phyloP scores from a whole-genome alignment of 2,329 filamentous ascomycete species.

The Pyrenophora teres region DNA sequence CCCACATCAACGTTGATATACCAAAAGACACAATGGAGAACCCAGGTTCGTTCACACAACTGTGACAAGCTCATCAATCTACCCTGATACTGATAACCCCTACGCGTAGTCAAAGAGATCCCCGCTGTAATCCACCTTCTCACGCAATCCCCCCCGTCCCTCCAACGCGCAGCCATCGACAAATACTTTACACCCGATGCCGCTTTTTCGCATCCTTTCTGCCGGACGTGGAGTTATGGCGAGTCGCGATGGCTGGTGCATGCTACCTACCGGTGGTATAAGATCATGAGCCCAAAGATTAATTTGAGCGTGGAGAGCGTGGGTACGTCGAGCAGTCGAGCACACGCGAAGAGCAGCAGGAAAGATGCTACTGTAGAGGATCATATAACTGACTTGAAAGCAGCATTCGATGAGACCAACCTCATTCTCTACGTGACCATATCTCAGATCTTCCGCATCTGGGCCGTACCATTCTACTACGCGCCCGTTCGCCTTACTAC shows the following conservation, averaged over 20 bases:
- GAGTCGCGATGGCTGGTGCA: conserved; percentile 70
- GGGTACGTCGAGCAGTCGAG: conserved; percentile 47
- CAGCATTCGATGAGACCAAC: conserved; percentile 70
- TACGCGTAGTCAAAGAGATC: conserved; percentile 61
- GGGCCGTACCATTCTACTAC: conserved; percentile 75
- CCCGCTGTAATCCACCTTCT: conserved; percentile 68
- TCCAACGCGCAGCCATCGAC: conserved; percentile 69
- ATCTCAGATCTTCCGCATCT: conserved; percentile 75
- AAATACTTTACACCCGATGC: conserved; percentile 75
- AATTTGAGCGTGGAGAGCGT: conserved; percentile 67
- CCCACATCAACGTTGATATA: neutral
- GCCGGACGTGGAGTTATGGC: conserved; percentile 63
- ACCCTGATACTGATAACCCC: too few species aligned
- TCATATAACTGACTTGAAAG: neutral
- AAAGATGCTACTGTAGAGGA: too few species aligned
- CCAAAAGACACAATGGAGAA: conserved; percentile 25
- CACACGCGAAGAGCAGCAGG: too few species aligned
- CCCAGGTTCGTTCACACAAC: conserved; percentile 26
- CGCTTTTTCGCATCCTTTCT: conserved; percentile 78
- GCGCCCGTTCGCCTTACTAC: conserved; percentile 70
- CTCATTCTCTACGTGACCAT: conserved; percentile 75
- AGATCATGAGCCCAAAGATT: conserved; percentile 77
- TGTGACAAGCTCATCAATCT: too few species aligned
- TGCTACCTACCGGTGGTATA: conserved; percentile 73
- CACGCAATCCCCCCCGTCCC: conserved; percentile 66